phyloP scores from a whole-genome alignment of 495 filamentous ascomycete genomes.

The Lepraria neglecta region DNA sequence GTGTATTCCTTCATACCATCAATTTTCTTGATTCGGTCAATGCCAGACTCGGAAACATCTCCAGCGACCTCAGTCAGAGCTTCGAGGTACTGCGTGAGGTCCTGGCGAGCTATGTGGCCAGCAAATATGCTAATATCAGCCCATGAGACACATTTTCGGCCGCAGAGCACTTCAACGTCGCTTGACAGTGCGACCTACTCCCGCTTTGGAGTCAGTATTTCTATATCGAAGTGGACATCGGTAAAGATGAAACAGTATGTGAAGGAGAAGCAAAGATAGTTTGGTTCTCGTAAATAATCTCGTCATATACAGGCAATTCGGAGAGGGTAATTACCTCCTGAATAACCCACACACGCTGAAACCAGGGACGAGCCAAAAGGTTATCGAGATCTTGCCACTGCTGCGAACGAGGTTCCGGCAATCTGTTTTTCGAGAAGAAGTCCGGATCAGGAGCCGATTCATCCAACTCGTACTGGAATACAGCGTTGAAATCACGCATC shows the following conservation, averaged over 20 bases:
- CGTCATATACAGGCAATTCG: too few relatives aligned
- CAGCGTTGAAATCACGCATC: constrained; percentile 1
- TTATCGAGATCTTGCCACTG: constrained; percentile 10
- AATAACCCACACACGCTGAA: constrained; percentile 23
- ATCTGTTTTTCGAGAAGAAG: constrained; percentile 7
- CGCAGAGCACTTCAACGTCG: constrained; percentile 19
- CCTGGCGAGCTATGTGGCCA: background rate
- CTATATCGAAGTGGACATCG: too few relatives aligned
- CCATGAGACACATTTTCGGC: constrained; percentile 18
- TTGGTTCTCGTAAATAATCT: too few relatives aligned
- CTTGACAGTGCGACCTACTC: constrained; percentile 8
- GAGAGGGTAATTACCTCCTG: constrained; percentile 14
- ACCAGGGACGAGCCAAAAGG: constrained; percentile 21
- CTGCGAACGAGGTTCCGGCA: constrained; percentile 5
- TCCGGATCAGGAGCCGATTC: background rate
- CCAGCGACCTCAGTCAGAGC: background rate
- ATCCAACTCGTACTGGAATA: background rate
- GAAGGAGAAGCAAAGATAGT: too few relatives aligned
- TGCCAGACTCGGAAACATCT: constrained; percentile 4
- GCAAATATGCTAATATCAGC: constrained; percentile 13
- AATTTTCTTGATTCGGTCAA: constrained; percentile 14
- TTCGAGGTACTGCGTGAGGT: constrained; percentile 7
- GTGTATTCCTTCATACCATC: constrained; percentile 13
- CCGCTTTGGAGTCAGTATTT: too few relatives aligned
- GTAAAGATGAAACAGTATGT: too few relatives aligned